phyloP scores from a whole-genome alignment of 2,329 filamentous ascomycete genomes.

The Westerdykella sp. region DNA sequence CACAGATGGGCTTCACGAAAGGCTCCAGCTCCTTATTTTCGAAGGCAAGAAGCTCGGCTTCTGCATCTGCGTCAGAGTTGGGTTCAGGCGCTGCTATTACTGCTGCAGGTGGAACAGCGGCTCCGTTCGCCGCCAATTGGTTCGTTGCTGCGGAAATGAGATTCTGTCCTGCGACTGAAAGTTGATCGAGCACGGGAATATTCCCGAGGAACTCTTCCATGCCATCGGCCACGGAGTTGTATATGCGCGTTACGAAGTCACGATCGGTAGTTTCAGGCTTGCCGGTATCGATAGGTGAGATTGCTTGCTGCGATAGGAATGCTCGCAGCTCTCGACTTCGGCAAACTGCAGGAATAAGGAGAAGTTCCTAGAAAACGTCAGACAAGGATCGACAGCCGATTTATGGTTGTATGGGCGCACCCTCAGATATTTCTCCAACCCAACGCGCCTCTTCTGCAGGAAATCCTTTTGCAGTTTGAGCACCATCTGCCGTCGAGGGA shows the following conservation, averaged over 20 bases:
- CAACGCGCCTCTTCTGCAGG: slow-evolving; percentile 75
- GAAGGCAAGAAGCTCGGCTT: slow-evolving; percentile 89
- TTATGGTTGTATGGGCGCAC: slow-evolving; percentile 10
- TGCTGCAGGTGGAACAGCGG: slow-evolving; percentile 13
- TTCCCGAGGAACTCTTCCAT: slow-evolving; percentile 98
- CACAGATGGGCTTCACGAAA: slow-evolving; percentile 97
- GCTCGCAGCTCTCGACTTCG: slow-evolving; percentile 85
- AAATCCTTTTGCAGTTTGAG: slow-evolving; percentile 98
- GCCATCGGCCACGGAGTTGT: slow-evolving; percentile 93
- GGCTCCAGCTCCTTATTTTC: slow-evolving; percentile 76
- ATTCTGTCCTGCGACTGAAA: slow-evolving; percentile 88
- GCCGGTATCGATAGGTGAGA: slow-evolving; percentile 59
- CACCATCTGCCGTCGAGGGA: slow-evolving; percentile 83
- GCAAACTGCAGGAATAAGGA: slow-evolving; percentile 86
- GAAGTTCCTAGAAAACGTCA: slow-evolving; percentile 51
- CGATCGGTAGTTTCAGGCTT: slow-evolving; percentile 58
- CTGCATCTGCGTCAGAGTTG: slow-evolving; percentile 63
- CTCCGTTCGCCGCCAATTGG: slow-evolving; percentile 39
- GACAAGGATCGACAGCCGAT: not conserved
- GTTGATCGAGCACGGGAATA: slow-evolving; percentile 88
- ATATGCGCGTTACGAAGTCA: slow-evolving; percentile 89
- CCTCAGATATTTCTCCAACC: slow-evolving; percentile 74
- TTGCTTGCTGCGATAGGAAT: slow-evolving; percentile 82
- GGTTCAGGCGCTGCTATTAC: slow-evolving; percentile 43
- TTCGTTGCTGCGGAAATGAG: slow-evolving; percentile 67